A percentile compares a stretch with the other conserved stretches of the same genome.
phyloP scores from a whole-genome alignment of 2,329 filamentous ascomycete genomes.

The Paramyrothecium roridum region DNA sequence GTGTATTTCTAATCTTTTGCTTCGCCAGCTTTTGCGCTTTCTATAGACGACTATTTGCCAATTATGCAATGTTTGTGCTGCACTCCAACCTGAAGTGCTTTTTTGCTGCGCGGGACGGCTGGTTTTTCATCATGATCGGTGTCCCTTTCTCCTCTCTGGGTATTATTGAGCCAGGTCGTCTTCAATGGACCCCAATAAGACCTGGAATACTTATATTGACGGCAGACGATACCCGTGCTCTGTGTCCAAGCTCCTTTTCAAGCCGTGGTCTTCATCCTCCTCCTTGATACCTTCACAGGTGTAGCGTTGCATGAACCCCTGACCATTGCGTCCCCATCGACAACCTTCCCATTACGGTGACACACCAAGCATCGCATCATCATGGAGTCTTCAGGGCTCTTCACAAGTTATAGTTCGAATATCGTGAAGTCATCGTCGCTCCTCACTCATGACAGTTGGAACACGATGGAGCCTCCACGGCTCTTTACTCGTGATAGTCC shows the following conservation, averaged over 20 bases:
- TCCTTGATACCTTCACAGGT: background rate
- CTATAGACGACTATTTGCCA: background rate
- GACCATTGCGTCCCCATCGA: background rate
- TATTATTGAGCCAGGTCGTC: background rate
- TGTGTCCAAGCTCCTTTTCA: background rate
- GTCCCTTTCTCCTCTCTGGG: background rate
- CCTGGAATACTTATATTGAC: background rate
- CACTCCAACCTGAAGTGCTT: background rate
- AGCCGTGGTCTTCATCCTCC: background rate
- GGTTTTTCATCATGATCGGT: background rate
- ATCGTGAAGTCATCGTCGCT: no score
- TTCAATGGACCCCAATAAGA: background rate
- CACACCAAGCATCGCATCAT: background rate
- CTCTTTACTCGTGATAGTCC: slow-evolving; percentile 14
- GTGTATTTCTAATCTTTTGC: background rate
- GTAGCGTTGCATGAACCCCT: background rate
- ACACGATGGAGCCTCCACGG: no score
- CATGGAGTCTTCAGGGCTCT: slow-evolving; percentile 11
- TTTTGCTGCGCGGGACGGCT: background rate
- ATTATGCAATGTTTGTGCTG: background rate
- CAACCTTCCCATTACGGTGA: background rate
- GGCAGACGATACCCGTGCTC: background rate
- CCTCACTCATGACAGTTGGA: no score
- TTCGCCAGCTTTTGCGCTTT: background rate
- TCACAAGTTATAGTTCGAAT: no score